These are phyloP conservation scores for Dicorynia guianensis DNA, from an alignment of 306 rosid species.

Conservation along the genomic window DNA sequence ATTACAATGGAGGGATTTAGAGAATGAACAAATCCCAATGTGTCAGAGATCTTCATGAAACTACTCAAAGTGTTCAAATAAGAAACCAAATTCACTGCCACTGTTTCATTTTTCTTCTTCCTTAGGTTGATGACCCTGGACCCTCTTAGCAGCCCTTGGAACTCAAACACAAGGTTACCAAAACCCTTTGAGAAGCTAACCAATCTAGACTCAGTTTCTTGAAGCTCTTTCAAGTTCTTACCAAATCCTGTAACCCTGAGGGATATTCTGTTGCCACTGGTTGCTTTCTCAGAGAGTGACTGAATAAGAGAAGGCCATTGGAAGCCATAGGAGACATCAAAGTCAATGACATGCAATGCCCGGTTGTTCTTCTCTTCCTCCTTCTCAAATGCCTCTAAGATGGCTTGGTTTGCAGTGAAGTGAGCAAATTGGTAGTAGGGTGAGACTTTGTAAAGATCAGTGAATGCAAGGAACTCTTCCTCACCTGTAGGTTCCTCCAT, in stretches of 20 bases:
- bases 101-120: constrained; percentile 69
- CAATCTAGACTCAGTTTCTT: constrained; percentile 72
- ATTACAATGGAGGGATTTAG: constrained; percentile 62
- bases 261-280: constrained; percentile 48
- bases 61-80: constrained; percentile 55
- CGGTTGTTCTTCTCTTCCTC: constrained; percentile 63
- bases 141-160: constrained; percentile 68
- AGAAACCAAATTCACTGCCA: constrained; percentile 73
- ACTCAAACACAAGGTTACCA: constrained; percentile 60
- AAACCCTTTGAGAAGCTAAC: constrained; percentile 71
- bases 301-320: constrained; percentile 90
- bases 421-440: constrained; percentile 84
- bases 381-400: constrained; percentile 72
- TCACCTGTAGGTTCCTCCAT: constrained; percentile 66
- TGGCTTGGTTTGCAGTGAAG: constrained; percentile 82
- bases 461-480: constrained; percentile 68
- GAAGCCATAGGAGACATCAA: constrained; percentile 75
- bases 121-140: constrained; percentile 55
- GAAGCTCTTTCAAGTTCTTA: constrained; percentile 56
- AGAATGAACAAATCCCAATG: constrained; percentile 65
- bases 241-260: constrained; percentile 73
- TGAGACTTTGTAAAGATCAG: constrained; percentile 67
- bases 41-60: constrained; percentile 56
- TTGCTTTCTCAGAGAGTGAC: constrained; percentile 78
- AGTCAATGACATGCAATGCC: constrained; percentile 70